phyloP scores from a whole-genome alignment of 805 yeast species.

The Candida ficus region DNA sequence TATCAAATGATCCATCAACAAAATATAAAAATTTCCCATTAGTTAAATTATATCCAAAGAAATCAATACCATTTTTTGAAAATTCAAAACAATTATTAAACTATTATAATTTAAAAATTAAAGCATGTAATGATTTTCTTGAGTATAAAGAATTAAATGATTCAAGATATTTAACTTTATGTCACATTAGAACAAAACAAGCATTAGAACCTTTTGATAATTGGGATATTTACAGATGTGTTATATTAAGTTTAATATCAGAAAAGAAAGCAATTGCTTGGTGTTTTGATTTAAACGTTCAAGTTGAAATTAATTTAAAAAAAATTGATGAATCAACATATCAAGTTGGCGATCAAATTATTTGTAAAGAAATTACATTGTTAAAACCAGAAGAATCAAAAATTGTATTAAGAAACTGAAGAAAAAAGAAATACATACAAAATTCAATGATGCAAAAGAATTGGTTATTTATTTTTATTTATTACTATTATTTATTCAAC shows the following conservation, averaged over 20 bases:
- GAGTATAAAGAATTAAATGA: neutral
- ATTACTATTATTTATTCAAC: neutral
- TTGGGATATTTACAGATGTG: conserved; percentile 12
- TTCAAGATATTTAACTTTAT: conserved; percentile 1
- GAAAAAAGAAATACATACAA: too few species aligned
- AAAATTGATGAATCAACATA: neutral
- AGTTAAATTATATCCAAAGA: conserved; percentile 8
- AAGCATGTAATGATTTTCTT: conserved; percentile 2
- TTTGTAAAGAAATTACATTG: conserved; percentile 6
- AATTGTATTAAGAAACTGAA: conserved; percentile 2
- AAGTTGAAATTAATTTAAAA: conserved; percentile 8
- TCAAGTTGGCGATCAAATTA: conserved; percentile 13
- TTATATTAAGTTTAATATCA: conserved; percentile 6
- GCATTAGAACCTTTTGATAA: too few species aligned
- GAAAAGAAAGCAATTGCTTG: conserved; percentile 6
- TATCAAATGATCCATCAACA: conserved; percentile 1
- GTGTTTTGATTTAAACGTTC: conserved; percentile 10
- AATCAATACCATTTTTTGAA: neutral
- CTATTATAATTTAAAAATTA: conserved; percentile 6
- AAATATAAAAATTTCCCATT: conserved; percentile 3
- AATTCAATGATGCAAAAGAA: too few species aligned
- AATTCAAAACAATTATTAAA: conserved; percentile 1
- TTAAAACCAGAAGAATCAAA: conserved; percentile 5
- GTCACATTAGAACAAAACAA: neutral
- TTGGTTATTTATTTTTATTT: neutral